phyloP scores from a whole-genome alignment of 2,329 filamentous ascomycete genomes.

The Lithohypha guttulata region DNA sequence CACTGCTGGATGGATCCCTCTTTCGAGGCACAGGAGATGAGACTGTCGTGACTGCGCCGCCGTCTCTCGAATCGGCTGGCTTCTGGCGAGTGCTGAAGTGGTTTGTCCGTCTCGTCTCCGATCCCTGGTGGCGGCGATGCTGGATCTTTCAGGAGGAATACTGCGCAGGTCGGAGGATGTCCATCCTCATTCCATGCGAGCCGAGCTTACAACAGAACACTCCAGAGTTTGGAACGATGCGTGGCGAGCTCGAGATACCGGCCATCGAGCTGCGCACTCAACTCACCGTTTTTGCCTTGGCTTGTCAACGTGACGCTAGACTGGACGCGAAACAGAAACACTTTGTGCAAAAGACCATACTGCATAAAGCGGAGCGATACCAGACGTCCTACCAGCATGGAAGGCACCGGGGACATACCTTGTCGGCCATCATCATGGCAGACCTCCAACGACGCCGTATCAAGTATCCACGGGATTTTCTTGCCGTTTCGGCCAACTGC shows the following conservation, averaged over 20 bases:
- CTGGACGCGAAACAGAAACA: slow-evolving; percentile 3
- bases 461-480: not conserved
- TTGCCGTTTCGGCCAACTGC: slow-evolving; percentile 7
- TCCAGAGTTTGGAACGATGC: not conserved
- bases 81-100: not conserved
- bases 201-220: not conserved
- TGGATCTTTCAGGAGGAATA: slow-evolving; percentile 9
- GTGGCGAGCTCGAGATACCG: slow-evolving; percentile 1
- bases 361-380: slow-evolving; percentile 1
- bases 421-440: slow-evolving; percentile 7
- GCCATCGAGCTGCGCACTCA: slow-evolving; percentile 2
- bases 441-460: not conserved
- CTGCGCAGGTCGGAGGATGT: not conserved
- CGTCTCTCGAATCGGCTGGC: not conserved
- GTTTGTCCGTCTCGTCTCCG: slow-evolving; percentile 2
- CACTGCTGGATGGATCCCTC: slow-evolving; percentile 2
- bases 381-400: slow-evolving; percentile 2
- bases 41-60: slow-evolving; percentile 1
- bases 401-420: not conserved
- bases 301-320: slow-evolving; percentile 3
- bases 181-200: not conserved
- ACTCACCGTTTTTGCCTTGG: slow-evolving; percentile 1
- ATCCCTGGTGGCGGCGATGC: slow-evolving; percentile 6
- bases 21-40: slow-evolving; percentile 1
- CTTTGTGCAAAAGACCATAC: slow-evolving; percentile 1